Conservation (phyloP, 1,284 basidiomycete species). For the Ustilago hordei region DNA sequence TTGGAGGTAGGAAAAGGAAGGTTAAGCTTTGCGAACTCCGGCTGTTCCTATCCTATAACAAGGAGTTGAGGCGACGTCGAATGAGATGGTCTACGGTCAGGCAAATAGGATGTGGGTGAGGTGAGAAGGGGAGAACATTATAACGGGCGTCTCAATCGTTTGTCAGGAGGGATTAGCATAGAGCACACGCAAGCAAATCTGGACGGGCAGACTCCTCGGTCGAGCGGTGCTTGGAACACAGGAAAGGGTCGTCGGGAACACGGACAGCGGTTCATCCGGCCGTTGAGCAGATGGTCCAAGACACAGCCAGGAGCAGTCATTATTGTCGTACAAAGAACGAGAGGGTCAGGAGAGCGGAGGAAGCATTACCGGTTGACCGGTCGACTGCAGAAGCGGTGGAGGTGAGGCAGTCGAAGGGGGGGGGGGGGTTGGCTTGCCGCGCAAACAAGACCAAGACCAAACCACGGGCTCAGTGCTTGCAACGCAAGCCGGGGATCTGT, state of each 20-base stretch:
- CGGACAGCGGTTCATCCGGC: not conserved
- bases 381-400: conserved; percentile 12
- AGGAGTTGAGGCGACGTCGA: not conserved
- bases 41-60: not conserved
- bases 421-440: conserved; percentile 9
- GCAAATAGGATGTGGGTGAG: not conserved
- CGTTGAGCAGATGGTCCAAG: not conserved
- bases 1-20: not conserved
- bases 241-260: not conserved
- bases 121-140: not conserved
- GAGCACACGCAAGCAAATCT: not conserved
- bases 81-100: not conserved
- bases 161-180: not conserved
- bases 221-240: conserved; percentile 1
- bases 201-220: no score
- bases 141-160: not conserved
- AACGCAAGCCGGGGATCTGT: not conserved
- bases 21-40: not conserved
- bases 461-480: not conserved
- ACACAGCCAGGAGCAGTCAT: not conserved
- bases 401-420: not conserved
- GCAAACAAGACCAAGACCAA: not conserved
- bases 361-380: conserved; percentile 20
- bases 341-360: not conserved
- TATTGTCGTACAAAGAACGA: not conserved